phyloP scores from a whole-genome alignment of 208 protist genomes.

The Lotmaria passim region DNA sequence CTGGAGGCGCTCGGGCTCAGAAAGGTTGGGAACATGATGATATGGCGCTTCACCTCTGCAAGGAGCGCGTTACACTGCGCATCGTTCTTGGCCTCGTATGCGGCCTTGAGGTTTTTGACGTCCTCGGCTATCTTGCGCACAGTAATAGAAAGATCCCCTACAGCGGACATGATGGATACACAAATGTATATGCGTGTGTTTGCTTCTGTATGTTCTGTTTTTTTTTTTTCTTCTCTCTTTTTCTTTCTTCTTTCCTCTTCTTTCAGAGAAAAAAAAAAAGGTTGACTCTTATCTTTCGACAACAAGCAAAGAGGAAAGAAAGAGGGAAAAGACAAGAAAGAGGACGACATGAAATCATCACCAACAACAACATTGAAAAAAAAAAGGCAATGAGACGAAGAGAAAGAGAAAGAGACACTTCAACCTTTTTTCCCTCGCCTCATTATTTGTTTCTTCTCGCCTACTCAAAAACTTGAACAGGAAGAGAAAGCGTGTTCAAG shows the following conservation, averaged over 20 bases:
- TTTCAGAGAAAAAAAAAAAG: no score
- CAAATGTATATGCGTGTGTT: constrained; percentile 3
- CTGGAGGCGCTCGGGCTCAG: constrained; percentile 73
- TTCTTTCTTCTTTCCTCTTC: no score
- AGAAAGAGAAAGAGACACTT: no score
- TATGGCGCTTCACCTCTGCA: constrained; percentile 65
- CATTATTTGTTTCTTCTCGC: no score
- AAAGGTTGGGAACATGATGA: constrained; percentile 91
- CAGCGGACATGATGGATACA: constrained; percentile 17
- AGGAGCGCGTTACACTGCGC: constrained; percentile 59
- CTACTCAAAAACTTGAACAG: no score
- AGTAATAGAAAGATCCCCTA: constrained; percentile 56
- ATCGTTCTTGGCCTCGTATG: constrained; percentile 68
- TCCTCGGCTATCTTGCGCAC: constrained; percentile 80
- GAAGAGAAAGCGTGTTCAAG: no score
- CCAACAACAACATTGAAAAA: background rate
- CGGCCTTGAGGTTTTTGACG: constrained; percentile 76
- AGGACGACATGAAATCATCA: no score
- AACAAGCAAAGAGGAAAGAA: no score
- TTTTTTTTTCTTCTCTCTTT: constrained; percentile 1
- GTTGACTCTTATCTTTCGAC: no score
- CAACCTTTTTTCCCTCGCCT: no score
- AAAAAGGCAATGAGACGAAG: background rate
- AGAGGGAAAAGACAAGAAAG: no score
- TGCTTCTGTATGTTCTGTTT: constrained; percentile 13